Conservation (phyloP, 2,329 filamentous ascomycete species). For the Alternaria sp. region DNA sequence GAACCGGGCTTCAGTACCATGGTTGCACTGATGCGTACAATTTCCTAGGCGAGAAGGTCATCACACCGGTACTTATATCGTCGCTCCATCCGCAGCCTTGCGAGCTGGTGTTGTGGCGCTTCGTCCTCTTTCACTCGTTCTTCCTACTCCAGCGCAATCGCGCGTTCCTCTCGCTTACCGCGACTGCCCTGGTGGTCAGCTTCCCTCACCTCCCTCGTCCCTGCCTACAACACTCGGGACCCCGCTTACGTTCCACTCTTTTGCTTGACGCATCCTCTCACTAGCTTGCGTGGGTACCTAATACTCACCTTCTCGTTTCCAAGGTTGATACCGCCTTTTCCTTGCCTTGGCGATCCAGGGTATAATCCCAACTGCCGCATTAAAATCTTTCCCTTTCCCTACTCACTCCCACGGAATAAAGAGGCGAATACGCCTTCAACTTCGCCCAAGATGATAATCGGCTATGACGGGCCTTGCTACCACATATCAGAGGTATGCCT, state of each 20-base stretch:
- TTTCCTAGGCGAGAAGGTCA: neutral
- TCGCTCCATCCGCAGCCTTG: neutral
- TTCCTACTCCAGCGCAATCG: neutral
- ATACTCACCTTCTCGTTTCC: neutral
- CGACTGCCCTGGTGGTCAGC: neutral
- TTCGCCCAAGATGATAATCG: neutral
- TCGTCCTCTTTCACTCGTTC: neutral
- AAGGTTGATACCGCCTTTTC: neutral
- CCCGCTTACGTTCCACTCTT: neutral
- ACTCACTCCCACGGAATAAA: neutral
- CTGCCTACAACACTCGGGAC: neutral
- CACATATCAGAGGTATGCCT: slow-evolving; percentile 51
- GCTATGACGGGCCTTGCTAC: slow-evolving; percentile 17
- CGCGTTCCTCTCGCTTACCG: neutral
- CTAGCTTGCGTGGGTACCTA: neutral
- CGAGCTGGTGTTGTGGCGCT: neutral
- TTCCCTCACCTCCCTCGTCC: neutral
- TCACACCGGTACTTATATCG: neutral
- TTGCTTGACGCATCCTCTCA: neutral
- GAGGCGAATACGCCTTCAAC: neutral
- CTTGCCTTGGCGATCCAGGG: neutral
- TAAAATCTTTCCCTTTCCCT: neutral
- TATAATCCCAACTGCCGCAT: neutral
- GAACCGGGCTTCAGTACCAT: neutral
- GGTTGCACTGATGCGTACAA: neutral